Percentiles rank a stretch among this genome's conserved stretches.
These are phyloP conservation scores for Nepenthes alata DNA, from an alignment of 179 eudicot species.

Conservation along the genomic window DNA sequence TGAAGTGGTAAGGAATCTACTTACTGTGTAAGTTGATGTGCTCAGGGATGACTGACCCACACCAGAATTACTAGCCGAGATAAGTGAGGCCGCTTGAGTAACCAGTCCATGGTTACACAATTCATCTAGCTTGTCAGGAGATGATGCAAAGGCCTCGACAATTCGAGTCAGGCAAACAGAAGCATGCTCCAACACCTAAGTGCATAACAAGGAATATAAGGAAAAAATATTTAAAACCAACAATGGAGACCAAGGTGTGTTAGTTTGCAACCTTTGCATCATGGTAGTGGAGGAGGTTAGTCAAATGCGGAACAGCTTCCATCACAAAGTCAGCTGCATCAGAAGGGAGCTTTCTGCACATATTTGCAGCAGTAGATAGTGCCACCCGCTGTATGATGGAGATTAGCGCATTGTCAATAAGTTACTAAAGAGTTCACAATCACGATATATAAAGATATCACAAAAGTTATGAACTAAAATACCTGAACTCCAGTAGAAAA, in stretches of 20 bases:
- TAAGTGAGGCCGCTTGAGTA: constrained; percentile 75
- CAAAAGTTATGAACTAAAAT: neutral
- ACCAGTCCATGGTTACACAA: constrained; percentile 90
- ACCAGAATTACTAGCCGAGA: constrained; percentile 77
- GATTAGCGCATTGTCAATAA: neutral
- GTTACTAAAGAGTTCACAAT: neutral
- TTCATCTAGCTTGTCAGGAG: constrained; percentile 71
- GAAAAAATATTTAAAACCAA: constrained; percentile 1
- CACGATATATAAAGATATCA: neutral
- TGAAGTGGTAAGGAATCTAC: constrained; percentile 1
- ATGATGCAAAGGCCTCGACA: constrained; percentile 81
- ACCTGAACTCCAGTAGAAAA: constrained; percentile 99
- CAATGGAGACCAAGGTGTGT: neutral
- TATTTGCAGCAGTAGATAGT: constrained; percentile 91
- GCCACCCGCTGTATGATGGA: constrained; percentile 66
- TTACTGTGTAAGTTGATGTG: constrained; percentile 86
- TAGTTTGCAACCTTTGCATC: constrained; percentile 61
- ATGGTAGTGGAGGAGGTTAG: constrained; percentile 90
- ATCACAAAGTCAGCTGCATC: constrained; percentile 97
- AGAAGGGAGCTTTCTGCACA: constrained; percentile 95
- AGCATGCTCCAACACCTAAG: constrained; percentile 85
- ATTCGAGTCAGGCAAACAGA: constrained; percentile 91
- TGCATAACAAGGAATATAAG: neutral
- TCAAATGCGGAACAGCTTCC: constrained; percentile 95
- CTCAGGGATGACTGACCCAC: constrained; percentile 92